A percentile compares a stretch with the other conserved stretches of the same genome.
These are phyloP conservation scores for Thielaviopsis musarum DNA, from an alignment of 2,329 filamentous ascomycete genomes.

Conservation along the genomic window DNA sequence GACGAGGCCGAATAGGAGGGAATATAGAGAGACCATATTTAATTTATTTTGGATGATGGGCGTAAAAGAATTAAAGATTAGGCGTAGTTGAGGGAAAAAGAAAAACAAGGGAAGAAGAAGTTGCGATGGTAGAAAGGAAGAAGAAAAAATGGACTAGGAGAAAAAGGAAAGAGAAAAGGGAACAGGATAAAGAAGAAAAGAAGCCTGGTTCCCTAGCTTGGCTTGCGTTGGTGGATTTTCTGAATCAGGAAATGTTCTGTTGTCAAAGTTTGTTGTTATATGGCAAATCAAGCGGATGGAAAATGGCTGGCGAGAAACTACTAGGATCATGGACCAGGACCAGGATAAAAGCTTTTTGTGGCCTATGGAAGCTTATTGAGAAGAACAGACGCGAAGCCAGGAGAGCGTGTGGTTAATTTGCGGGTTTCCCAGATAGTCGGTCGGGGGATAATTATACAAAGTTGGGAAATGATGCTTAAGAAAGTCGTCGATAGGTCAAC, in stretches of 20 bases:
- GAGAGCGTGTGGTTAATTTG: too few species aligned
- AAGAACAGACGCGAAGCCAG: not conserved
- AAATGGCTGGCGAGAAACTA: not conserved
- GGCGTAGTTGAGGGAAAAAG: not conserved
- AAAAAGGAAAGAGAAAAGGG: not conserved
- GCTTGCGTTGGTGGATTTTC: not conserved
- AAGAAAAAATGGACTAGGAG: not conserved
- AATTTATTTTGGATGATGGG: not conserved
- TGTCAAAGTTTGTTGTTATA: not conserved
- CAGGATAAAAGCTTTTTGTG: not conserved
- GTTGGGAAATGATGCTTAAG: not conserved
- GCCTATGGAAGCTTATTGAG: not conserved
- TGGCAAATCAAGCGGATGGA: not conserved
- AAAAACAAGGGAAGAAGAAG: slow-evolving; percentile 1
- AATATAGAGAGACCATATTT: not conserved
- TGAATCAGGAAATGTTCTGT: not conserved
- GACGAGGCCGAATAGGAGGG: not conserved
- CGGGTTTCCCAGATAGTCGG: too few species aligned
- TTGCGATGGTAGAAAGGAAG: not conserved
- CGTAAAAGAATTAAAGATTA: not conserved
- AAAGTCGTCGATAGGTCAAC: not conserved
- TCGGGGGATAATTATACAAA: not conserved
- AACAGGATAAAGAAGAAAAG: not conserved
- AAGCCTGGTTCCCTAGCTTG: not conserved
- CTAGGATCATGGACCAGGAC: not conserved